A percentile compares a stretch with the other conserved stretches of the same genome.
Conservation (phyloP, 2,329 filamentous ascomycete genomes). For the Fusarium sp. region DNA sequence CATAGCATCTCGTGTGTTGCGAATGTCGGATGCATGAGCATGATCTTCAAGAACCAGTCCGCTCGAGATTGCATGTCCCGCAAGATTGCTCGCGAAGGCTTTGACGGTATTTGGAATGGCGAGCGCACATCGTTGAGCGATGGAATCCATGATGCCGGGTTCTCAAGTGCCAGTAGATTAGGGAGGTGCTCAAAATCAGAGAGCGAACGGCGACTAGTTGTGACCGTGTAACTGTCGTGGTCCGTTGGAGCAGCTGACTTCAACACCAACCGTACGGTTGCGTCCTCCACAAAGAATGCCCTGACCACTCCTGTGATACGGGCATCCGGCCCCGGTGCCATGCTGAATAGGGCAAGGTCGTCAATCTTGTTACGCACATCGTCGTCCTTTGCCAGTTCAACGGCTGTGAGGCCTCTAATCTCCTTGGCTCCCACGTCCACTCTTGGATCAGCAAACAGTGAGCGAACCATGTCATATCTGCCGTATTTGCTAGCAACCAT, state of each 20-base stretch:
- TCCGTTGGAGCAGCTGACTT: slow-evolving; percentile 92
- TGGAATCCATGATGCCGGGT: slow-evolving; percentile 95
- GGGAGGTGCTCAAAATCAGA: slow-evolving; percentile 92
- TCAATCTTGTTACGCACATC: slow-evolving; percentile 97
- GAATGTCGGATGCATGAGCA: slow-evolving; percentile 91
- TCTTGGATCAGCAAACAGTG: slow-evolving; percentile 86
- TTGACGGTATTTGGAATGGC: slow-evolving; percentile 92
- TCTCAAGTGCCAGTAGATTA: slow-evolving; percentile 85
- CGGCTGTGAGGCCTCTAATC: slow-evolving; percentile 87
- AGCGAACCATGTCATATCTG: slow-evolving; percentile 90
- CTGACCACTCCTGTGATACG: slow-evolving; percentile 93
- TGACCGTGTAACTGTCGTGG: slow-evolving; percentile 88
- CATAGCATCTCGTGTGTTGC: slow-evolving; percentile 96
- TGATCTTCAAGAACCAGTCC: slow-evolving; percentile 87
- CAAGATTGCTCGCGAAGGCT: slow-evolving; percentile 87
- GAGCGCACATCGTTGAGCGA: slow-evolving; percentile 81
- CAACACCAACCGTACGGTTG: slow-evolving; percentile 89
- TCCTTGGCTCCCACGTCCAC: slow-evolving; percentile 90
- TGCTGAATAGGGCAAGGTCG: slow-evolving; percentile 87
- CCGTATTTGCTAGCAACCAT: slow-evolving; percentile 99
- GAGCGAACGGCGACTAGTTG: slow-evolving; percentile 89
- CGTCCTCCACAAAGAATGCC: slow-evolving; percentile 97
- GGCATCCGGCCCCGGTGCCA: slow-evolving; percentile 76
- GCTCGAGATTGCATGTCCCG: slow-evolving; percentile 89
- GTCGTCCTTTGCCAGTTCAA: slow-evolving; percentile 97